A percentile compares a stretch with the other conserved stretches of the same genome.
phyloP scores from a whole-genome alignment of 768 basidiomycete species.

The Gloeostereum incarnatum region DNA sequence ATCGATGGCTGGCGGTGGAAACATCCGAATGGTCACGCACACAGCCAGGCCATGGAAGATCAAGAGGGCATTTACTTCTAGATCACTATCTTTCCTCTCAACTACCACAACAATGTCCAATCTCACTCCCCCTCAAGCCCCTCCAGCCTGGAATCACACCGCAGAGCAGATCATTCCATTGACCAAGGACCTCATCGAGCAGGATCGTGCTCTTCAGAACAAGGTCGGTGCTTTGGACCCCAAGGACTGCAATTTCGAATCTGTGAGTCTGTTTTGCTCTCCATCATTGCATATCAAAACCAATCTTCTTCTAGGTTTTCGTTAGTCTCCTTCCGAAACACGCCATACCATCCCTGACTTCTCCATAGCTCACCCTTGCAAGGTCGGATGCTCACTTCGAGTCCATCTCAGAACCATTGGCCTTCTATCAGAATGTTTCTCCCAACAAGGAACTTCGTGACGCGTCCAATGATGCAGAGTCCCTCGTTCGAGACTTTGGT shows the following conservation, averaged over 20 bases:
- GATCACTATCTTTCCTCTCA: slow-evolving; percentile 8
- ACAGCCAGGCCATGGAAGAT: not conserved
- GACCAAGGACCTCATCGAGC: slow-evolving; percentile 50
- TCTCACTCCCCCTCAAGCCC: slow-evolving; percentile 55
- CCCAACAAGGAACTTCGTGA: slow-evolving; percentile 69
- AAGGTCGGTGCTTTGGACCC: slow-evolving; percentile 47
- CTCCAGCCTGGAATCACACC: slow-evolving; percentile 60
- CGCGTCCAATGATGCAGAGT: slow-evolving; percentile 68
- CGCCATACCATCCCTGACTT: slow-evolving; percentile 10
- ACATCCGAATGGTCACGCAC: slow-evolving; percentile 10
- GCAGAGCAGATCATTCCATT: slow-evolving; percentile 47
- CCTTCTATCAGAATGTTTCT: slow-evolving; percentile 81
- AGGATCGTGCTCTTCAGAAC: slow-evolving; percentile 46
- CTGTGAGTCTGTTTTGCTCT: slow-evolving; percentile 32
- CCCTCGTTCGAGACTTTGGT: slow-evolving; percentile 56
- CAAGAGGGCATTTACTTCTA: not conserved
- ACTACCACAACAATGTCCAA: slow-evolving; percentile 24
- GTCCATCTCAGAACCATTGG: slow-evolving; percentile 43
- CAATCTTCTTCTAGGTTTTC: slow-evolving; percentile 47
- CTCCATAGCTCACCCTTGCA: slow-evolving; percentile 46
- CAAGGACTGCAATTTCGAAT: slow-evolving; percentile 54
- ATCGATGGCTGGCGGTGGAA: slow-evolving; percentile 17
- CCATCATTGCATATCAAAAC: not conserved
- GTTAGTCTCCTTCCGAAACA: slow-evolving; percentile 33
- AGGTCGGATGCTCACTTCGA: slow-evolving; percentile 48